phyloP scores from a whole-genome alignment of 129 eudicot genomes.

The Flaveria ramosissima region DNA sequence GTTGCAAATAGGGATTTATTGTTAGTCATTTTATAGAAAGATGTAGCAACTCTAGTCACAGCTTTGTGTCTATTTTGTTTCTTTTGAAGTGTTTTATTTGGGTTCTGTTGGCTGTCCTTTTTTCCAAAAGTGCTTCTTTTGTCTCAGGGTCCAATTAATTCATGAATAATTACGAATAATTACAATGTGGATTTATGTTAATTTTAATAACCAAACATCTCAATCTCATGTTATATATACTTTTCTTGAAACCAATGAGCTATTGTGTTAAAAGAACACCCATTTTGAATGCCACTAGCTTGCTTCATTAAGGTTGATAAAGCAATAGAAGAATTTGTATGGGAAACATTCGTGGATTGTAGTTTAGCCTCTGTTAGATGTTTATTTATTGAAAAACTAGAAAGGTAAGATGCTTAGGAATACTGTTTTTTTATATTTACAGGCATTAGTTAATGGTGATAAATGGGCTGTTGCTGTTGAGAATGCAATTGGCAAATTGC shows the following conservation, averaged over 20 bases:
- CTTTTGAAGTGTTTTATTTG: not conserved
- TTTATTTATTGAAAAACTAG: slow-evolving; percentile 7
- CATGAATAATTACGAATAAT: not conserved
- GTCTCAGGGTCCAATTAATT: not conserved
- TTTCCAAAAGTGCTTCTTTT: not conserved
- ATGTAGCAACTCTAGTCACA: not conserved
- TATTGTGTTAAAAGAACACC: not conserved
- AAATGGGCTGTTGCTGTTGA: slow-evolving; percentile 87
- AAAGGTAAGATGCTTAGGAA: not conserved
- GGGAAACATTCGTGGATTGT: not conserved
- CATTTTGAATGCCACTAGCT: not conserved
- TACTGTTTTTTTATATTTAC: slow-evolving; percentile 27
- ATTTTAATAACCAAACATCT: not conserved
- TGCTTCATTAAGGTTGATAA: slow-evolving; percentile 13
- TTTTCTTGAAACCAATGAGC: not conserved
- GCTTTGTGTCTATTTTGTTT: not conserved
- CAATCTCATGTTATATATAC: not conserved
- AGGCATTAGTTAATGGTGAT: slow-evolving; percentile 73
- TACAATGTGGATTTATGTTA: slow-evolving; percentile 4
- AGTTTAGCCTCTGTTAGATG: slow-evolving; percentile 1
- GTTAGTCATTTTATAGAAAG: not conserved
- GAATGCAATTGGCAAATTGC: slow-evolving; percentile 70
- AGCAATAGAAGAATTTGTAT: not conserved
- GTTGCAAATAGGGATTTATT: not conserved
- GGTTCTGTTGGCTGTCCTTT: not conserved